Percentiles rank a stretch among this genome's conserved stretches.
These are phyloP conservation scores for Lyophyllum decastes DNA, from an alignment of 768 basidiomycete species.

Conservation along the genomic window DNA sequence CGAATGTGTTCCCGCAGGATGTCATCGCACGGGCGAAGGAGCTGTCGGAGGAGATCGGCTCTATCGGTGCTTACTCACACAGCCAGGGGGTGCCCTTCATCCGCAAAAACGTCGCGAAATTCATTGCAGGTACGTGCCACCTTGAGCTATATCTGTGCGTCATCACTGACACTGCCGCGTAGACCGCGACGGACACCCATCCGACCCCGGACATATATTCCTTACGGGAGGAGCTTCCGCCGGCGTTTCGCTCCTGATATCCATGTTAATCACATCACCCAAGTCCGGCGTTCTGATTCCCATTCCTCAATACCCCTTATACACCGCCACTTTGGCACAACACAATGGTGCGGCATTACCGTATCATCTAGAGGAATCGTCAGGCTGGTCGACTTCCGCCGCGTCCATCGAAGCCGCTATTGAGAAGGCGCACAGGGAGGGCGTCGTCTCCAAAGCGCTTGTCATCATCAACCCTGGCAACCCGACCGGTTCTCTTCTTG, in stretches of 20 bases:
- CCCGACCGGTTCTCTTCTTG: constrained; percentile 88
- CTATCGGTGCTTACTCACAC: constrained; percentile 94
- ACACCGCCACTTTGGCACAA: constrained; percentile 92
- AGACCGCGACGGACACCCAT: constrained; percentile 91
- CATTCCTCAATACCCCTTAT: constrained; percentile 97
- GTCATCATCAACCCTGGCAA: constrained; percentile 99
- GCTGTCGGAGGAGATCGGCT: constrained; percentile 84
- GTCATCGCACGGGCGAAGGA: constrained; percentile 82
- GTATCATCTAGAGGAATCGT: constrained; percentile 84
- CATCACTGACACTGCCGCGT: constrained; percentile 10
- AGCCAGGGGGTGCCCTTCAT: constrained; percentile 91
- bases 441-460: constrained; percentile 73
- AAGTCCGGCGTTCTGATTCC: constrained; percentile 86
- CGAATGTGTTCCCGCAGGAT: constrained; percentile 81
- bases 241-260: constrained; percentile 87
- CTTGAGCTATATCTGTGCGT: not conserved
- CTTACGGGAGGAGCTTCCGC: constrained; percentile 93
- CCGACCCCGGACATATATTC: constrained; percentile 85
- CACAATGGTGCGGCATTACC: constrained; percentile 79
- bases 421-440: constrained; percentile 60
- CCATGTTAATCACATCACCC: constrained; percentile 71
- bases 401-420: constrained; percentile 68
- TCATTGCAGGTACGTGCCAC: constrained; percentile 70
- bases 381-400: constrained; percentile 82
- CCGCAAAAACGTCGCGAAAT: constrained; percentile 84